These are phyloP conservation scores for Trichoderma asperelloides DNA, from an alignment of 495 filamentous ascomycete genomes.

Conservation along the genomic window DNA sequence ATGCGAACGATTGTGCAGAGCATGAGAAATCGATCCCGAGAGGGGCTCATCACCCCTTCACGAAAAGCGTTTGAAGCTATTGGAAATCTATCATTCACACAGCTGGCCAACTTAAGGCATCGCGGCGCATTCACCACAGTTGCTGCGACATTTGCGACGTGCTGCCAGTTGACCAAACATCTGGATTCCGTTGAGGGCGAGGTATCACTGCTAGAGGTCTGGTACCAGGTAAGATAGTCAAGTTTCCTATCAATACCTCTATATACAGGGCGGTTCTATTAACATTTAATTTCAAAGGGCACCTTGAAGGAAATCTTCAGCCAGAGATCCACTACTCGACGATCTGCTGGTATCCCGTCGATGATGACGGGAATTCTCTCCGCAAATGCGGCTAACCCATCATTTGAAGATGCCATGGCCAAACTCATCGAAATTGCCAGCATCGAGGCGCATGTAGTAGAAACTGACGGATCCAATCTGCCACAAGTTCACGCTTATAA, in stretches of 20 bases:
- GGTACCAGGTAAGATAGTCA: slow-evolving; percentile 57
- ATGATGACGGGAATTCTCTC: slow-evolving; percentile 69
- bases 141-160: slow-evolving; percentile 72
- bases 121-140: slow-evolving; percentile 92
- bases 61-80: slow-evolving; percentile 42
- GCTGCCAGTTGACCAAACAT: slow-evolving; percentile 52
- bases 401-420: slow-evolving; percentile 43
- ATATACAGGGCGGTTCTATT: slow-evolving; percentile 4
- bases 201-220: slow-evolving; percentile 37
- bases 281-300: slow-evolving; percentile 31
- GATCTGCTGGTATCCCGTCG: slow-evolving; percentile 86
- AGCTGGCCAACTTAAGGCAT: slow-evolving; percentile 77
- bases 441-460: slow-evolving; percentile 34
- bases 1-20: slow-evolving; percentile 46
- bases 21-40: slow-evolving; percentile 22
- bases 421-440: slow-evolving; percentile 46
- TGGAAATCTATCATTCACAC: slow-evolving; percentile 64
- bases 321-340: slow-evolving; percentile 71
- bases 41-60: slow-evolving; percentile 28
- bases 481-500: slow-evolving; percentile 94
- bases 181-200: slow-evolving; percentile 26
- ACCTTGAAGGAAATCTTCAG: slow-evolving; percentile 55
- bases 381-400: slow-evolving; percentile 39
- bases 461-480: slow-evolving; percentile 56
- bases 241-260: background rate